Evolutionary conservation across 1,284 basidiomycete genomes (phyloP).

Genomic region (Xerocomus tenax): DNA sequence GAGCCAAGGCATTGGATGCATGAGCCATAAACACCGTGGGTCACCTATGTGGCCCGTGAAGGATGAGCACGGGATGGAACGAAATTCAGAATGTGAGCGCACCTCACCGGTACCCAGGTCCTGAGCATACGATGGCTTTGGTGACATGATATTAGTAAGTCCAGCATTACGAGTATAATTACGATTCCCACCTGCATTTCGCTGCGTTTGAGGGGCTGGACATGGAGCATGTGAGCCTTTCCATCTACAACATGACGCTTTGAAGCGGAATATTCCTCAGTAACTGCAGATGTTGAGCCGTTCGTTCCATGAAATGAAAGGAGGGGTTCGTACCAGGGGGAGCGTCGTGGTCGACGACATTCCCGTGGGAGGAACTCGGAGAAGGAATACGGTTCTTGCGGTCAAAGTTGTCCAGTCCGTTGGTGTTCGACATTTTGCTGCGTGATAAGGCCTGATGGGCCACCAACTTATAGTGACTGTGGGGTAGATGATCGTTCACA

Average conservation of each 20-base stretch:
- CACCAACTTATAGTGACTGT: constrained; percentile 17
- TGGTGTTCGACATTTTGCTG: constrained; percentile 26
- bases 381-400: constrained; percentile 46
- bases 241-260: constrained; percentile 28
- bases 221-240: constrained; percentile 48
- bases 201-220: constrained; percentile 71
- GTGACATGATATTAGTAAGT: constrained; percentile 11
- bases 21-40: constrained; percentile 83
- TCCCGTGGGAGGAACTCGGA: constrained; percentile 40
- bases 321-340: constrained; percentile 46
- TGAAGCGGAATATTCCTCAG: constrained; percentile 38
- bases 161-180: constrained; percentile 11
- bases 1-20: constrained; percentile 62
- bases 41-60: constrained; percentile 36
- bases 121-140: constrained; percentile 79
- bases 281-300: constrained; percentile 38
- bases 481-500: neutral
- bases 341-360: constrained; percentile 71
- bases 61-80: constrained; percentile 3
- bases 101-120: constrained; percentile 67
- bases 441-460: neutral
- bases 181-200: constrained; percentile 67
- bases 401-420: constrained; percentile 33
- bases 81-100: constrained; percentile 7
- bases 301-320: neutral